Percentiles rank a stretch among this genome's conserved stretches.
Conservation (phyloP, 495 filamentous ascomycete genomes). For the Aspergillus campestris region DNA sequence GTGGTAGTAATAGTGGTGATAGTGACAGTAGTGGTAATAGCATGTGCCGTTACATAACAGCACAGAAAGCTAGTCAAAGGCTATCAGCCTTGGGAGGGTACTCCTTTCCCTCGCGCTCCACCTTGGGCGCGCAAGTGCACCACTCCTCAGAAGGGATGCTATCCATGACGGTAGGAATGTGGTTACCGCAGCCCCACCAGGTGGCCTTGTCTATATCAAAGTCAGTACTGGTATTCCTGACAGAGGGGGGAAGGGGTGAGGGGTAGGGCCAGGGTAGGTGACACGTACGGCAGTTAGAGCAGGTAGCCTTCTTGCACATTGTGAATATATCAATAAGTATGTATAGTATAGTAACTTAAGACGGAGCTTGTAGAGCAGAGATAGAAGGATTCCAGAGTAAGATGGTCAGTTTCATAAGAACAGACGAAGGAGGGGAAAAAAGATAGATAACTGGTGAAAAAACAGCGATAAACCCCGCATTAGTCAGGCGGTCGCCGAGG, state of each 20-base stretch:
- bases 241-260: neutral
- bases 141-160: conserved; percentile 47
- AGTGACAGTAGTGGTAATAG: neutral
- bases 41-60: conserved; percentile 8
- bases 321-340: neutral
- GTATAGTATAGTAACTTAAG: too few species aligned
- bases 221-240: neutral
- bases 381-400: neutral
- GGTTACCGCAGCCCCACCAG: conserved; percentile 65
- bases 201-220: conserved; percentile 48
- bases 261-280: neutral
- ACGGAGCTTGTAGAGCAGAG: neutral
- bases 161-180: conserved; percentile 62
- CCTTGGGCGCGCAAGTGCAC: conserved; percentile 56
- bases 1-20: neutral
- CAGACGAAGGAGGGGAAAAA: too few species aligned
- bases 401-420: too few species aligned
- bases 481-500: too few species aligned
- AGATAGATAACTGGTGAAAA: too few species aligned
- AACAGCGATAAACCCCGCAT: too few species aligned
- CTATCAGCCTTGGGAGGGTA: conserved; percentile 56
- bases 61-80: conserved; percentile 22
- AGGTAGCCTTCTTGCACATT: conserved; percentile 45
- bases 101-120: conserved; percentile 49
- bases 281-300: conserved; percentile 41